Percentiles rank a stretch among this genome's conserved stretches.
Conservation (phyloP, 192 early-diverging fungal species). For the Entomortierella chlamydospora region DNA sequence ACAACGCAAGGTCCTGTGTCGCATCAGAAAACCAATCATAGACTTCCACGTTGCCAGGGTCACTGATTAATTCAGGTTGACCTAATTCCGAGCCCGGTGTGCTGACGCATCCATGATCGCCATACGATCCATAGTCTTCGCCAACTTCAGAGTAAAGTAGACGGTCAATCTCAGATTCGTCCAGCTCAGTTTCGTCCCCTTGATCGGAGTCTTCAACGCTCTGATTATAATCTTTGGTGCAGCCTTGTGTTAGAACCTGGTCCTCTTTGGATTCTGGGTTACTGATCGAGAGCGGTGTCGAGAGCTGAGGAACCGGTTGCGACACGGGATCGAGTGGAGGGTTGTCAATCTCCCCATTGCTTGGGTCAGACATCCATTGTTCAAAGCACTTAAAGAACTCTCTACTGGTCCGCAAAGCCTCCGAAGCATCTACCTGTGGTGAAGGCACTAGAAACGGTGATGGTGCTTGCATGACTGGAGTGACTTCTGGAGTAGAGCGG, state of each 20-base stretch:
- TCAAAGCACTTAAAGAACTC: slow-evolving; percentile 47
- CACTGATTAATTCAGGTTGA: slow-evolving; percentile 6
- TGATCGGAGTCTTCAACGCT: neutral
- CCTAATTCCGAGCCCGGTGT: slow-evolving; percentile 34
- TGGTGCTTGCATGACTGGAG: neutral
- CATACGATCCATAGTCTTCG: slow-evolving; percentile 25
- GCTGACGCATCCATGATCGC: neutral
- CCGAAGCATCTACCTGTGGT: neutral
- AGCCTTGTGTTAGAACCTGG: neutral
- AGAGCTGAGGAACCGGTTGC: neutral
- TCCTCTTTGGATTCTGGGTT: neutral
- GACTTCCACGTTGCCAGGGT: slow-evolving; percentile 12
- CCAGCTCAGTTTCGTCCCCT: slow-evolving; percentile 28
- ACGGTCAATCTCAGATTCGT: slow-evolving; percentile 30
- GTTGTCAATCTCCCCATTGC: slow-evolving; percentile 2
- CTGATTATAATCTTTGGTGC: neutral
- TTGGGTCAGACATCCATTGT: slow-evolving; percentile 49
- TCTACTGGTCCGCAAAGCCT: slow-evolving; percentile 8
- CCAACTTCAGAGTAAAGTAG: slow-evolving; percentile 47
- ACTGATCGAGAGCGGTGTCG: neutral
- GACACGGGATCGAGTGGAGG: neutral
- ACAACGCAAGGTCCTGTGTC: neutral
- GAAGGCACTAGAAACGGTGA: neutral
- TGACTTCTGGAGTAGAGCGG: neutral
- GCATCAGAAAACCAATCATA: slow-evolving; percentile 48